These are phyloP conservation scores for Xylariaceae sp. DNA, from an alignment of 2,329 filamentous ascomycete genomes.

Conservation along the genomic window DNA sequence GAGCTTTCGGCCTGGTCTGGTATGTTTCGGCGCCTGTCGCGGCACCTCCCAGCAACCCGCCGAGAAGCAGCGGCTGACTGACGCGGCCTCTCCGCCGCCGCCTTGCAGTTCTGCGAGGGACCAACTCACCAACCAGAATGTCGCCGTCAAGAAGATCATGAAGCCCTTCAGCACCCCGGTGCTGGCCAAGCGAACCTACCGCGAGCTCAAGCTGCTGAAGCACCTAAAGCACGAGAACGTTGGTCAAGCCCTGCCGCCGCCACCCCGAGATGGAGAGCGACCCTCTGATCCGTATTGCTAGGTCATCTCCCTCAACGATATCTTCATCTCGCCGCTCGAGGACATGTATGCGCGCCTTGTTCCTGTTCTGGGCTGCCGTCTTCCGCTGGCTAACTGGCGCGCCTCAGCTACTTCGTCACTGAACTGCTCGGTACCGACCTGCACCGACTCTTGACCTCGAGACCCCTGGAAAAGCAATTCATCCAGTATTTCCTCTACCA, in stretches of 20 bases:
- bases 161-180: constrained; percentile 99
- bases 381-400: constrained; percentile 13
- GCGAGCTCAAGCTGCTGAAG: constrained; percentile 94
- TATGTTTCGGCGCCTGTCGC: constrained; percentile 44
- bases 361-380: constrained; percentile 2
- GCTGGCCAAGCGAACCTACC: constrained; percentile 92
- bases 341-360: constrained; percentile 66
- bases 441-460: constrained; percentile 87
- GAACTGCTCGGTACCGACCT: constrained; percentile 95
- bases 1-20: constrained; percentile 97
- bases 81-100: neutral
- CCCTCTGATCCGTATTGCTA: constrained; percentile 26
- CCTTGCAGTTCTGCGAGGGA: constrained; percentile 79
- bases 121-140: constrained; percentile 92
- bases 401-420: constrained; percentile 84
- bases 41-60: too few relatives aligned
- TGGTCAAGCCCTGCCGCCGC: constrained; percentile 21
- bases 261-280: constrained; percentile 2
- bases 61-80: constrained; percentile 1
- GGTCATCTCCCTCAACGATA: constrained; percentile 98
- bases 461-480: constrained; percentile 97
- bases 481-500: constrained; percentile 99
- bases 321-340: constrained; percentile 98
- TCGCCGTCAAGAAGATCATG: constrained; percentile 99
- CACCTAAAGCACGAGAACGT: constrained; percentile 97